Evolutionary conservation across 1,139 yeast genomes (phyloP).

Genomic region (Suhomyces terraborum): DNA sequence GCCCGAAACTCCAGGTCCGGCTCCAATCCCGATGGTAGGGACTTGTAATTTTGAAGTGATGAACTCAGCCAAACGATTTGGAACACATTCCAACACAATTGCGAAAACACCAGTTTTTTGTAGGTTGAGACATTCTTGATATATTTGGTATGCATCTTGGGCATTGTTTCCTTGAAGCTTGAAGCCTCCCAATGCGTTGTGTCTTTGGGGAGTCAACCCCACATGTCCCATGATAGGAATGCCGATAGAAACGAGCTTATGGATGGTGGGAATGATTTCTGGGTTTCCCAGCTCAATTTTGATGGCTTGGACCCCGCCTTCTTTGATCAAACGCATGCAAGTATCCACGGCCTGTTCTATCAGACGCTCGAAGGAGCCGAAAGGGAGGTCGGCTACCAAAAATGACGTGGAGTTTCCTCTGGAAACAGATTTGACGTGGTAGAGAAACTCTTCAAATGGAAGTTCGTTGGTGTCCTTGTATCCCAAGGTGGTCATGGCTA

Average conservation of each 20-base stretch:
- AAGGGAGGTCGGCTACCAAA: slow-evolving; percentile 85
- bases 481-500: slow-evolving; percentile 91
- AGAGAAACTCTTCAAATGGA: slow-evolving; percentile 74
- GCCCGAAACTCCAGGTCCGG: slow-evolving; percentile 82
- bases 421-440: slow-evolving; percentile 73
- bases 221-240: slow-evolving; percentile 92
- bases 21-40: slow-evolving; percentile 96
- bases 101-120: slow-evolving; percentile 80
- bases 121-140: slow-evolving; percentile 66
- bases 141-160: slow-evolving; percentile 57
- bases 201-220: slow-evolving; percentile 90
- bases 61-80: slow-evolving; percentile 65
- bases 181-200: slow-evolving; percentile 80
- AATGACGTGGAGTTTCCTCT: slow-evolving; percentile 70
- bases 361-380: slow-evolving; percentile 77
- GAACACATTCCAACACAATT: slow-evolving; percentile 83
- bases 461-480: slow-evolving; percentile 75
- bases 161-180: slow-evolving; percentile 76
- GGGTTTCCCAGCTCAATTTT: slow-evolving; percentile 86
- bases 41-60: slow-evolving; percentile 61
- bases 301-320: slow-evolving; percentile 71
- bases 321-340: slow-evolving; percentile 61
- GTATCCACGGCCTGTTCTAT: slow-evolving; percentile 64
- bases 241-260: slow-evolving; percentile 61
- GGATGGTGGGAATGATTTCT: slow-evolving; percentile 48